Percentiles rank a stretch among this genome's conserved stretches.
Conservation (phyloP, 257 asterid species). For the Salvia miltiorrhiza region DNA sequence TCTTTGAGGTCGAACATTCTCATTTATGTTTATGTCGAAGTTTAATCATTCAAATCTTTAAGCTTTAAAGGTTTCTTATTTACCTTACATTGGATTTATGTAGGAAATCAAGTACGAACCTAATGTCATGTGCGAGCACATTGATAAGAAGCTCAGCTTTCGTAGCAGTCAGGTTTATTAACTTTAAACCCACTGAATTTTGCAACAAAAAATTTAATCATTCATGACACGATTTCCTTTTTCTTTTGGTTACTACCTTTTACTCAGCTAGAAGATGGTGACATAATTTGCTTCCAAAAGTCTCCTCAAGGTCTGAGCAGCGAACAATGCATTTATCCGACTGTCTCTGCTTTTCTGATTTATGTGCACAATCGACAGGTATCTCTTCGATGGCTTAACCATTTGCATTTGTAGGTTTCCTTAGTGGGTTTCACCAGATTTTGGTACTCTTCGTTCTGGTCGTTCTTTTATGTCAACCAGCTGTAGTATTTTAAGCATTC, state of each 20-base stretch:
- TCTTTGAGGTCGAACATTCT: slow-evolving; percentile 56
- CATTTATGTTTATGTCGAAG: slow-evolving; percentile 2
- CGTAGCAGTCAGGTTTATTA: slow-evolving; percentile 55
- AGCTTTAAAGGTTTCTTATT: not conserved
- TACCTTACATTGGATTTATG: slow-evolving; percentile 13
- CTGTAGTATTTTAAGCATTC: not conserved
- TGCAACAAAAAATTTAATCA: not conserved
- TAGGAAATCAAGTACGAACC: slow-evolving; percentile 86
- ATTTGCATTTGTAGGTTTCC: slow-evolving; percentile 2
- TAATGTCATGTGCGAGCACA: slow-evolving; percentile 69
- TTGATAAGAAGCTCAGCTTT: slow-evolving; percentile 54
- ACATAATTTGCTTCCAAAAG: slow-evolving; percentile 72
- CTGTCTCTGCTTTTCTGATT: slow-evolving; percentile 67
- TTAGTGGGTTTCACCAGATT: not conserved
- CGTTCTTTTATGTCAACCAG: not conserved
- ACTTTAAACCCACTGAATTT: not conserved
- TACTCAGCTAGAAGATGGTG: slow-evolving; percentile 79
- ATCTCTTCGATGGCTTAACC: slow-evolving; percentile 14
- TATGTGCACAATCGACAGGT: slow-evolving; percentile 83
- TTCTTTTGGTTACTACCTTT: slow-evolving; percentile 17
- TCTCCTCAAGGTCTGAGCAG: slow-evolving; percentile 39
- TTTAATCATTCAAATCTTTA: slow-evolving; percentile 2
- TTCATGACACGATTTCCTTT: not conserved
- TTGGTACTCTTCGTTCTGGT: slow-evolving; percentile 1
- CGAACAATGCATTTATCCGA: slow-evolving; percentile 57